Evolutionary conservation across 2,329 filamentous ascomycete species (phyloP).

Genomic region (Aspergillus pseudoviridinutans): DNA sequence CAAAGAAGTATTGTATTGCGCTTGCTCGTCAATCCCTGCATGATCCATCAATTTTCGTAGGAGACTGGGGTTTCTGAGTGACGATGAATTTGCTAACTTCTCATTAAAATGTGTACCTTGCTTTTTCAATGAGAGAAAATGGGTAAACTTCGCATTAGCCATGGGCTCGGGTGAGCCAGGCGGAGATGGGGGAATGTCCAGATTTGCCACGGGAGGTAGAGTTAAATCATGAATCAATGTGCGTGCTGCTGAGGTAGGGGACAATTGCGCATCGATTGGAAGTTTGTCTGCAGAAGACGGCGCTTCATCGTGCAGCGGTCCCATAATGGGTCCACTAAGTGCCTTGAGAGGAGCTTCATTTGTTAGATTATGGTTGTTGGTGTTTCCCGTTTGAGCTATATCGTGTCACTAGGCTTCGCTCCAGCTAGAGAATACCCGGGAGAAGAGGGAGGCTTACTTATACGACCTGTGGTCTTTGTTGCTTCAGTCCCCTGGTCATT

Average conservation of each 20-base stretch:
- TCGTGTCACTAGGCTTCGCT: not conserved
- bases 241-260: conserved; percentile 49
- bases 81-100: conserved; percentile 54
- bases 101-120: conserved; percentile 62
- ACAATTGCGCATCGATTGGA: conserved; percentile 27
- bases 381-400: conserved; percentile 3
- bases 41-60: conserved; percentile 56
- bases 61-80: conserved; percentile 57
- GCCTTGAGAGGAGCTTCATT: conserved; percentile 8
- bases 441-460: conserved; percentile 4
- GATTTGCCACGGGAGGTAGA: conserved; percentile 42
- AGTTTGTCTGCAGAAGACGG: conserved; percentile 11
- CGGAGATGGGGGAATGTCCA: conserved; percentile 45
- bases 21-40: conserved; percentile 50
- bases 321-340: conserved; percentile 31
- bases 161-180: conserved; percentile 42
- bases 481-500: conserved; percentile 3
- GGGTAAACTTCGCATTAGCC: conserved; percentile 54
- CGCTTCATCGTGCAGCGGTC: conserved; percentile 29
- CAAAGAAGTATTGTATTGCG: conserved; percentile 53
- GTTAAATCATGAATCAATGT: conserved; percentile 55
- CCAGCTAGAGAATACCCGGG: not conserved
- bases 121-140: conserved; percentile 59
- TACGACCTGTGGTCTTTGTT: conserved; percentile 1
- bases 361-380: not conserved